Evolutionary conservation across 345 rosid species (phyloP).

Genomic region (Eucalyptus shirleyi): DNA sequence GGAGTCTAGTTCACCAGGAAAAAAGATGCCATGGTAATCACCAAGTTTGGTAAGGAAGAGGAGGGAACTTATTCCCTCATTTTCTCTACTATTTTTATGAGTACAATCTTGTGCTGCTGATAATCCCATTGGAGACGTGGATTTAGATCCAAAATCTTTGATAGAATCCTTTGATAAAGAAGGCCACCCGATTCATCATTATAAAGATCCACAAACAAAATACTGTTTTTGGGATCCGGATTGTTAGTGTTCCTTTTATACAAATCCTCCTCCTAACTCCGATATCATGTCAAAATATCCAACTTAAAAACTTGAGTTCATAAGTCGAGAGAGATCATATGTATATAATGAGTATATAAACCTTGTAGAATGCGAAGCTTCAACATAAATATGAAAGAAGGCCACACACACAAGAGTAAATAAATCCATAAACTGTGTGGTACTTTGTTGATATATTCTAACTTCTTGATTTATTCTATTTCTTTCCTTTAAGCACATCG

Average conservation of each 20-base stretch:
- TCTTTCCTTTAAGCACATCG: background rate
- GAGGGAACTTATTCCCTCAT: background rate
- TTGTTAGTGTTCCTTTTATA: background rate
- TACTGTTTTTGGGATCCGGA: background rate
- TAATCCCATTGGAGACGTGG: background rate
- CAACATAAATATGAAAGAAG: too few relatives aligned
- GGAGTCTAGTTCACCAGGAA: background rate
- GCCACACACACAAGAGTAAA: background rate
- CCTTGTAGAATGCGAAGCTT: background rate
- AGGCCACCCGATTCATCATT: background rate
- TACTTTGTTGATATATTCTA: too few relatives aligned
- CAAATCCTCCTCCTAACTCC: background rate
- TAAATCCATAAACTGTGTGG: background rate
- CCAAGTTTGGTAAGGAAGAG: background rate
- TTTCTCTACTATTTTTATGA: background rate
- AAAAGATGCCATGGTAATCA: background rate
- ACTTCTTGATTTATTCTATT: background rate
- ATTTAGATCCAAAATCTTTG: background rate
- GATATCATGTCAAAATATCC: background rate
- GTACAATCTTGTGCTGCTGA: background rate
- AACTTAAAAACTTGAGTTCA: background rate
- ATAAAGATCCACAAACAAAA: background rate
- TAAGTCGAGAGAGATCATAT: fast-evolving
- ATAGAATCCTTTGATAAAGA: background rate
- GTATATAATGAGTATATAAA: background rate